Evolutionary conservation across 495 filamentous ascomycete genomes (phyloP), one percentile per base, ranked within the genome.

Genomic region (Penicillium subrubescens): DNA sequence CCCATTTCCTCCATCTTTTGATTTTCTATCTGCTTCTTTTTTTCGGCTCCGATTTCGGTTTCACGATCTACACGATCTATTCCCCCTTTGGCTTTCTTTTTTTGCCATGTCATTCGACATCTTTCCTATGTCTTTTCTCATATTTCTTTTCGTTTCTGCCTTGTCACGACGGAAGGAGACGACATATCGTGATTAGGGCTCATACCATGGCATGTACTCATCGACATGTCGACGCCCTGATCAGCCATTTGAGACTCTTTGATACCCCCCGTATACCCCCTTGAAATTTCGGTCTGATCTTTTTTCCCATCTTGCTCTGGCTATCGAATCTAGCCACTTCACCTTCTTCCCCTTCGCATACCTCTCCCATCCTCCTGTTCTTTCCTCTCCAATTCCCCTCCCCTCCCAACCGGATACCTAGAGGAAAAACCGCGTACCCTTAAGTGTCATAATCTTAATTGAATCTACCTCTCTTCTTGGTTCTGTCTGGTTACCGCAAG

Each of bases 401-500:
- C 29, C 29, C 31, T 2, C 46, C 2, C 14, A 61, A 53, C 48
- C 23, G n/a, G 55, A 62, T 54, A 64, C 56, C 44, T 60, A 51
- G 46, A 33, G 25, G 15, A 54, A 39, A 58, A 50, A 50, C 33
- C 31, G 34, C 51, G 57, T 64, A 61, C 61, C 57, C 67, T 48
- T 48, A 64, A 63, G 52, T 57, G 56, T 17, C 63, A 62, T 69
- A 67, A 71, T 67, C 37, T 67, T 56, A 66, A 70, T 64, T 37
- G 60, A 65, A 60, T 48, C 65, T 67, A 60, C 62, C 29, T 27
- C 43, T 41, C 3, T 19, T 48, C 6, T 25, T 17, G 6, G n/a
- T n/a, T 1, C 46, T 63, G 56, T 62, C 29, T 48, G 8, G 21
- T 51, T 61, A 48, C 27, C 48, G 43, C 34, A 33, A 50, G 34